Evolutionary conservation across 179 eudicot genomes (phyloP), one percentile per base, ranked within the genome.

Genomic region (Spinacia oleracea): DNA sequence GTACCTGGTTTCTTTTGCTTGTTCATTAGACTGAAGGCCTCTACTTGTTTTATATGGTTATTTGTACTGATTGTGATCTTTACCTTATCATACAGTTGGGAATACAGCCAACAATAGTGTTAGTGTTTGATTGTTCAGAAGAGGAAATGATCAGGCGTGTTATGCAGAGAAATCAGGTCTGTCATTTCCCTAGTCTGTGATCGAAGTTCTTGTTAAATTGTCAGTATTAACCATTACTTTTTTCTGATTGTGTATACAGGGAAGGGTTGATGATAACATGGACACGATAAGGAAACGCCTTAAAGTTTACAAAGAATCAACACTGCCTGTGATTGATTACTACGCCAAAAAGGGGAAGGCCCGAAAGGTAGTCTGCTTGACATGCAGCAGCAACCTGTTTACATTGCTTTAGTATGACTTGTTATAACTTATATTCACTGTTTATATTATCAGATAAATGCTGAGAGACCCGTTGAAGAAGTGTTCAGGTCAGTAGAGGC

Each of bases 191-290:
- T 5, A 21, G 2, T 74, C 11, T 20, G 55, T 38, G 40, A 45
- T 12, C 3, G 53, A 1, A 25, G 46, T 73, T 27, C 25, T 35
- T 55, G 58, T 50, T 50, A 18, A 4, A 29, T 34, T 29, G 11
- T 40, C 5, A 1, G 12, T 27, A 43, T 20, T 29, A 38, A 8
- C 20, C 29, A 8, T 35, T 20, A 50, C 1, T 2, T 74, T 45
- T 10, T 51, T 77, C 12, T 77, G 60, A 72, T 29, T 40, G 58
- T 51, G 35, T 45, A 29, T 3, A 1, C 9, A 76, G 84, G 84
- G 84, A 81, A 77, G 84, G 38, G 84, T 71, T 15, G 84, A 77
- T 72, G 84, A 81, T 66, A 81, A 81, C 72, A 53, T 77, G 15
- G 84, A 81, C 38, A 81, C 84, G 14, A 46, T 81, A 14, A 29